Base-by-base conservation (phyloP, 164 flowering plant genomes). In the Saururus chinensis region DNA sequence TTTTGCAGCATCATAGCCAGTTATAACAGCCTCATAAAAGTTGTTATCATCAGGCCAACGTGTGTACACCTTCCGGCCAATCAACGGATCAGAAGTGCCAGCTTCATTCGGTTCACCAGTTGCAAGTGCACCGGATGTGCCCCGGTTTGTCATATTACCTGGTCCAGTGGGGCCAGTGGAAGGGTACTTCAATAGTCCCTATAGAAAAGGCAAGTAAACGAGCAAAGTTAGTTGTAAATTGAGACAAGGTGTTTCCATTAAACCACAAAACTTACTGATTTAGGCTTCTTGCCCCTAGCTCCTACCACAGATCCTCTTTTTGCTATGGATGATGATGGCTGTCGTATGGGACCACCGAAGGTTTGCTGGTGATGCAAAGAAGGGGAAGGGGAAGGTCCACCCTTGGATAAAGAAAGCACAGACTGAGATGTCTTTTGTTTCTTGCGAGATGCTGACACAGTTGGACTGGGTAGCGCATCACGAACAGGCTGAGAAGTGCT, bases 31-130 rank as follows among this genome's bases (percentile, higher is more conserved):
- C 76, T 89, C 87, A 69, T 92, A 92, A 69, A 92, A 92, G 69
- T 80, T 80, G 71, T 86, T 84, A 74, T 92, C 95, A 51, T 83
- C 98, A 61, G 98, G 98, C 96, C 96, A 92, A 70, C 88, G 81
- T 16, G 87, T 92, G 89, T 78, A 75, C 61, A 92, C 88, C 79
- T 83, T 87, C 71, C 84, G 75, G 51, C 98, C 98, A 66, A 87
- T 69, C 37, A 87, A 73, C 41, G 84, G 76, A 72, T 83, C 85
- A 66, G 56, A 68, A 7, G 70, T 58, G 63, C 77, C 76, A 61
- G 75, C 75, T 61, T 79, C 84, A 58, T 81, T 70, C 71, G 70
- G 64, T 64, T 82, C 88, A 70, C 75, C 73, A 53, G 75, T 57
- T 20, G 73, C 61, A 68, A 74, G 77, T 51, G 80, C 80, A 58